Base-by-base conservation (phyloP, 2,329 filamentous ascomycete species). In the Dactylellina drechsleri region DNA sequence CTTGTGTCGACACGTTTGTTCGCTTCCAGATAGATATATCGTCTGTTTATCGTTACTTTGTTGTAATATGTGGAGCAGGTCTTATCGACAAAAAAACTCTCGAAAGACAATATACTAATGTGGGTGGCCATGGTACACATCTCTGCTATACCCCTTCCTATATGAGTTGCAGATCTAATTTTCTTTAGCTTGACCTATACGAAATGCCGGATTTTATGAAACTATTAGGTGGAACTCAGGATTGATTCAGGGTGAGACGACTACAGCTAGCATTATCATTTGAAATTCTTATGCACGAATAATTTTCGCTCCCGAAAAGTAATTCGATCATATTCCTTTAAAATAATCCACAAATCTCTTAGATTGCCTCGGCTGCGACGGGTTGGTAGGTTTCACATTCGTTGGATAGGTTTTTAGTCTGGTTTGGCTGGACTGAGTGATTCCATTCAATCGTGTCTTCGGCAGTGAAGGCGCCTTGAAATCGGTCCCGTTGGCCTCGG, bases 401-500 rank as follows among this genome's bases (percentile, higher is more conserved):
- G 10, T 43, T 28, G 20, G 18, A 13, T 64, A 13, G 18, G 15
- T 15, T 13, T 23, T 40, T 40, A 13, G 16, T 12, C 13, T 43
- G 8, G 10, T 28, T 20, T 13, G 40, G 43, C 43, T 41, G 47
- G 16, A 36, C 16, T 45, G 50, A 31, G 28, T 12, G 10, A 20
- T 57, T 23, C 84, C 85, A 86, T 1, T 70, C 50, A 7, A 83
- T 36, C 31, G 31, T 83, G 76, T 86, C 85, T 76, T 86, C 85
- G 0, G 82, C 80, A 1, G 84, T 83, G 59, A 86, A 84, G 79
- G 85, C 81, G 6, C 83, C 81, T 71, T 86, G 84, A 74, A 86
- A 86, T 65, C 82, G 82, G 5, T 84, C 83, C 18, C 84, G 83
- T 66, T 86, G 84, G 8, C 85, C 85, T 40, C 85, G 81, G 7